These are phyloP conservation scores for Mrakia blollopis DNA, from an alignment of 768 basidiomycete genomes.

Conservation along the genomic window DNA sequence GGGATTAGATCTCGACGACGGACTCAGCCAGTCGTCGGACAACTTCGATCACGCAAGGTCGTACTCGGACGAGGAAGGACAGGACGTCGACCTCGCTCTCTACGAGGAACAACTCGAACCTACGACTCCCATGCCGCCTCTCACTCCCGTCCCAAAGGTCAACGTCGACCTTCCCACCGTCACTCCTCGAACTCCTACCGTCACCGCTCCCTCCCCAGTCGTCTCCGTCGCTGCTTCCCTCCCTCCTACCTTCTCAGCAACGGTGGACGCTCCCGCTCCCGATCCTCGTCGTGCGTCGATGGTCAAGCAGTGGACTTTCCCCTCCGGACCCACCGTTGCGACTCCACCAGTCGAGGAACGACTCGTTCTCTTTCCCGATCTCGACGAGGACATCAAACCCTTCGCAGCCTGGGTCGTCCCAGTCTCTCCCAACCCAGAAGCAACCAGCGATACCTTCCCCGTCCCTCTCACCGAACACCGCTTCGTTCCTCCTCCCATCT, in stretches of 20 bases:
- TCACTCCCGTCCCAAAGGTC: constrained; percentile 7
- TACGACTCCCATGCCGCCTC: constrained; percentile 14
- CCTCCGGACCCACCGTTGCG: constrained; percentile 17
- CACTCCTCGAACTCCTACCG: background rate
- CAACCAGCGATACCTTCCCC: constrained; percentile 4
- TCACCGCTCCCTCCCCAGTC: background rate
- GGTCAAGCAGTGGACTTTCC: constrained; percentile 18
- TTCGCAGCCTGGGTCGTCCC: constrained; percentile 32
- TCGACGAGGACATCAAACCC: constrained; percentile 30
- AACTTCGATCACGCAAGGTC: background rate
- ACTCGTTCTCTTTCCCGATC: background rate
- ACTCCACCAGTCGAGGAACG: constrained; percentile 11
- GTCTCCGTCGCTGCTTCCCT: background rate
- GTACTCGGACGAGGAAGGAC: constrained; percentile 9
- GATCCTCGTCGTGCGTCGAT: background rate
- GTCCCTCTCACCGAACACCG: background rate
- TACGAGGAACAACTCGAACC: constrained; percentile 12
- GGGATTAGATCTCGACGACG: constrained; percentile 22
- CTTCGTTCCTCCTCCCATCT: constrained; percentile 15
- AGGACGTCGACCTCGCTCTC: background rate
- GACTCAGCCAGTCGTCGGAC: constrained; percentile 14
- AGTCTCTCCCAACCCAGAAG: constrained; percentile 9
- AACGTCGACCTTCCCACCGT: background rate
- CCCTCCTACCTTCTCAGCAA: background rate
- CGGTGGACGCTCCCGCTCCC: background rate